A percentile compares a stretch with the other conserved stretches of the same genome.
Conservation (phyloP, 2,329 filamentous ascomycete genomes). For the Knoxdaviesia capensis region DNA sequence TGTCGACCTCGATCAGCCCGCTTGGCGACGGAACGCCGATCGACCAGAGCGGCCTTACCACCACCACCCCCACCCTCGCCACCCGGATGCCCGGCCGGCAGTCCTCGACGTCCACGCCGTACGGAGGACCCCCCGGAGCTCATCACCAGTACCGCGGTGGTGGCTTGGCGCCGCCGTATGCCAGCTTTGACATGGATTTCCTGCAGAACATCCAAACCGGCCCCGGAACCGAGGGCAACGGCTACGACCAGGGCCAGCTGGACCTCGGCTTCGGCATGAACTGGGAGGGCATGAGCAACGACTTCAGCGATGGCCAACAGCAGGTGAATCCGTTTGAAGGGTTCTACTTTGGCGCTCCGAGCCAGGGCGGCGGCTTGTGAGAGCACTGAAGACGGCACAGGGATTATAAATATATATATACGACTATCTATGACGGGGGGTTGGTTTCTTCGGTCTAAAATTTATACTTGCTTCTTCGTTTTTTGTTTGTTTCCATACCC, state of each 20-base stretch:
- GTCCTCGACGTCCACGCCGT: no score
- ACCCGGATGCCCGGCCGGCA: no score
- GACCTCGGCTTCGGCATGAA: constrained; percentile 49
- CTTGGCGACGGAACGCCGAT: no score
- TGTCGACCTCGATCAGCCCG: constrained; percentile 3
- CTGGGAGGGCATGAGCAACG: constrained; percentile 41
- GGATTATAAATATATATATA: background rate
- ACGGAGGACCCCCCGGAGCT: no score
- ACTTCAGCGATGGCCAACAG: constrained; percentile 37
- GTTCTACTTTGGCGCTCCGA: constrained; percentile 48
- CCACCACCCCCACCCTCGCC: no score
- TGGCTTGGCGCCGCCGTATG: background rate
- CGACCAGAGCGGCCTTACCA: no score
- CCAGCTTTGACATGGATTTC: constrained; percentile 23
- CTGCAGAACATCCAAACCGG: constrained; percentile 20
- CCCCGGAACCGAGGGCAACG: constrained; percentile 4
- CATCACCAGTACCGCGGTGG: no score
- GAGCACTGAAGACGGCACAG: background rate
- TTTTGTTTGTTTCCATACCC: background rate
- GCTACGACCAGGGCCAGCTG: constrained; percentile 26
- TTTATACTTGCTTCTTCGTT: background rate
- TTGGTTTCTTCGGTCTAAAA: no score
- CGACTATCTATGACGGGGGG: background rate
- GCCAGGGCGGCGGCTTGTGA: constrained; percentile 9
- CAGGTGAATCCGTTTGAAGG: constrained; percentile 51